Percentiles rank a stretch among this genome's conserved stretches.
These are phyloP conservation scores for Pleurotus cornucopiae DNA, from an alignment of 768 basidiomycete genomes.

Conservation along the genomic window DNA sequence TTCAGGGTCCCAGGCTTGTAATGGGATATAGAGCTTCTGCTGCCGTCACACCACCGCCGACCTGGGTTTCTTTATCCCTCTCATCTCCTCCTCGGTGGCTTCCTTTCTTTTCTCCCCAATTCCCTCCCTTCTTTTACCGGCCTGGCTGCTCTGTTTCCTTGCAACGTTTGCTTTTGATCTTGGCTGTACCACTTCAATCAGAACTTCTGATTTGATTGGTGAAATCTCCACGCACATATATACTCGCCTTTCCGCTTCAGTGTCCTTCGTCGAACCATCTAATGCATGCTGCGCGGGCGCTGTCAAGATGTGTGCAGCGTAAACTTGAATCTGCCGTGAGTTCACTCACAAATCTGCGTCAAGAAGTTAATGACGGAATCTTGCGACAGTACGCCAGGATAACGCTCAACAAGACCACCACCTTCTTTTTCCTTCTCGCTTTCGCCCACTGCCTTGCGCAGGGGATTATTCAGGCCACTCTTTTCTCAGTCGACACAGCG, in stretches of 20 bases:
- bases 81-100: not conserved
- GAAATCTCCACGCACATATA: not conserved
- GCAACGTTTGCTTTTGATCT: not conserved
- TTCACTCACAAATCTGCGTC: not conserved
- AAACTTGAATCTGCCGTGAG: constrained; percentile 3
- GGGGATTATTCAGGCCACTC: constrained; percentile 44
- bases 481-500: constrained; percentile 40
- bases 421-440: constrained; percentile 47
- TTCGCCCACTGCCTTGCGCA: constrained; percentile 49
- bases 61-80: too few relatives aligned
- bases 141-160: constrained; percentile 3
- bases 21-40: too few relatives aligned
- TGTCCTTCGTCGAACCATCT: not conserved
- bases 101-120: not conserved
- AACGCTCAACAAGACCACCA: constrained; percentile 33
- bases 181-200: not conserved
- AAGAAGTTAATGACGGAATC: not conserved
- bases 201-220: not conserved
- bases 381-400: constrained; percentile 30
- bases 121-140: not conserved
- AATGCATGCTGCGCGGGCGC: not conserved
- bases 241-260: not conserved
- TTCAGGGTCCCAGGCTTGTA: too few relatives aligned
- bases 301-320: not conserved
- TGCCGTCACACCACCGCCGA: too few relatives aligned